Evolutionary conservation across 1,139 yeast species (phyloP), one percentile per base, ranked within the genome.

Genomic region (Torulaspora globosa): DNA sequence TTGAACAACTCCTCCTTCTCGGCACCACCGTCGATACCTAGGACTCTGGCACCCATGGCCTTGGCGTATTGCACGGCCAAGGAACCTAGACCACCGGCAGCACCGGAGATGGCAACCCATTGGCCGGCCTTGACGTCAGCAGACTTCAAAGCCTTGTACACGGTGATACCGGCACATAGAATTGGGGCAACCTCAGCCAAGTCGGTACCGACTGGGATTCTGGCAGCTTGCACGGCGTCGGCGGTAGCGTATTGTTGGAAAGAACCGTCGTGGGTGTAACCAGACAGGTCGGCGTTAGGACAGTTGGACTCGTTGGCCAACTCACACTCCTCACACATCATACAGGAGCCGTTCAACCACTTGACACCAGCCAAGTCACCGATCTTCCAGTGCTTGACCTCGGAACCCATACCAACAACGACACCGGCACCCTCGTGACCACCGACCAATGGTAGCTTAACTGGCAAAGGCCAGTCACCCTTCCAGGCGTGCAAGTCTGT

Each of bases 401-500:
- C 76, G 36, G 70, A 72, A 55, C 84, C 84, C 66, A 75, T 65
- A 44, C 70, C 82, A 44, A 79, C 83, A 54, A 79, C 84, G 30
- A 72, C 74, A 67, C 84, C 84, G 38, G 83, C 83, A 70, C 84
- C 84, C 66, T 79, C 84, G 66, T 79, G 84, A 59, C 84, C 84
- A 60, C 84, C 84, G 39, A 79, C 83, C 55, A 79, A 71, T 42
- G 83, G 83, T 57, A 79, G 70, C 65, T 78, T 78, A 55, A 76
- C 71, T 33, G 63, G 71, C 62, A 78, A 70, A 46, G 83, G 82
- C 82, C 82, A 77, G 66, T 78, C 83, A 65, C 82, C 82, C 65
- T 78, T 75, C 82, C 82, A 78, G 45, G 82, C 84, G 67, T 79
- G 84, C 63, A 78, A 74, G 58, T 79, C 84, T 41, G 83, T 79